A percentile compares a stretch with the other conserved stretches of the same genome.
phyloP scores from a whole-genome alignment of 228 moss, liverwort and hornwort species.

The Sphagnum fallax region DNA sequence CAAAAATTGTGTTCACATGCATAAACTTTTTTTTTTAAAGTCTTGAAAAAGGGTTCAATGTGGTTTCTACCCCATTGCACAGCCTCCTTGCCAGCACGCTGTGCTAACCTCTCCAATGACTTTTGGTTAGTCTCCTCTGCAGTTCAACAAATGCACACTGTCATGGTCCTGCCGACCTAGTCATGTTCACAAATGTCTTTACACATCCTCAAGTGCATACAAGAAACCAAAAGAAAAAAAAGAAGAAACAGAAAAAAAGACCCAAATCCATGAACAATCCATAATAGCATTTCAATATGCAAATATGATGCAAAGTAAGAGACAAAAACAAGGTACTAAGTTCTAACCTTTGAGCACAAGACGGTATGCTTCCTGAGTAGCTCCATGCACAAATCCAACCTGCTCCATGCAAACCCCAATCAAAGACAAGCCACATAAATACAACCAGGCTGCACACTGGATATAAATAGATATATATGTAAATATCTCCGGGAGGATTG shows the following conservation, averaged over 20 bases:
- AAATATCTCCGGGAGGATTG: too few relatives aligned
- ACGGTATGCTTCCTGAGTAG: conserved; percentile 57
- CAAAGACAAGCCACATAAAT: neutral
- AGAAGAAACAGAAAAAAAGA: neutral
- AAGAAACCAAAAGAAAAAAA: neutral
- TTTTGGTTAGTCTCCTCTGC: conserved; percentile 77
- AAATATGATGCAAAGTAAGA: too few relatives aligned
- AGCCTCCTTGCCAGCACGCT: conserved; percentile 71
- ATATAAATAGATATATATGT: too few relatives aligned
- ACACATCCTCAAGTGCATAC: too few relatives aligned
- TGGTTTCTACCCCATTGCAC: conserved; percentile 62
- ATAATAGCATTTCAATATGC: neutral
- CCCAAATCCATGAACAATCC: neutral
- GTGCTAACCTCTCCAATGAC: conserved; percentile 59
- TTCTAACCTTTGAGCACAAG: conserved; percentile 59
- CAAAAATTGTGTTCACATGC: neutral
- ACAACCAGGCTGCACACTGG: neutral
- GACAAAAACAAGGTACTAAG: too few relatives aligned
- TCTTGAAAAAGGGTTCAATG: neutral
- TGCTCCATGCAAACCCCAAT: neutral
- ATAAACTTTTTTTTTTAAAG: neutral
- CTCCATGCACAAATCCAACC: conserved; percentile 75
- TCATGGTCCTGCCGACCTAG: neutral
- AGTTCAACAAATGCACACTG: neutral
- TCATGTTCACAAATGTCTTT: neutral